Conservation (phyloP, 768 basidiomycete species). For the Boletellus sp. region DNA sequence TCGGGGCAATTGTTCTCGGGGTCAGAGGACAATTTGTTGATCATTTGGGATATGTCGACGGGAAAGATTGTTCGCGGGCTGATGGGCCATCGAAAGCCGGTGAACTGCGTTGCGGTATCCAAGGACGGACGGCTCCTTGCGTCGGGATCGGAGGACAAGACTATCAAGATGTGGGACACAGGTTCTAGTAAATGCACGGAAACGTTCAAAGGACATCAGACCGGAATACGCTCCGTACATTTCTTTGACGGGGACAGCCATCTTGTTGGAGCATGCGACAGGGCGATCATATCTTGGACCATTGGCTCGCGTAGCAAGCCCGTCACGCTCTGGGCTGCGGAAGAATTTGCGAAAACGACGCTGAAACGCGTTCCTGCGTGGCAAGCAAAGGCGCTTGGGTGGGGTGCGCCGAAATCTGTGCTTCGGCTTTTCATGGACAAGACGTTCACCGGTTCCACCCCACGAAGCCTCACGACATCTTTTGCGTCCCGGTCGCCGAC, state of each 20-base stretch:
- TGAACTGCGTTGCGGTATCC: not conserved
- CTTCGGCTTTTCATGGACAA: not conserved
- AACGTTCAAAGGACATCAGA: constrained; percentile 13
- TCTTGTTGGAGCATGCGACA: constrained; percentile 9
- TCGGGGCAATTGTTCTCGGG: constrained; percentile 21
- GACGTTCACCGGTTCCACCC: not conserved
- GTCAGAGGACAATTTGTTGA: constrained; percentile 19
- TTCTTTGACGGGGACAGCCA: constrained; percentile 12
- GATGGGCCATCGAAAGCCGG: constrained; percentile 14
- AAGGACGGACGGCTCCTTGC: constrained; percentile 6
- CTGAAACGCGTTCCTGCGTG: constrained; percentile 1
- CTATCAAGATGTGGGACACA: constrained; percentile 23
- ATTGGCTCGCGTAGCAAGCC: constrained; percentile 4
- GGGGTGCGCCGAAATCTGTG: constrained; percentile 1
- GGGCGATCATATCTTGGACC: constrained; percentile 7
- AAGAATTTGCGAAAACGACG: not conserved
- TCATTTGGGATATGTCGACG: constrained; percentile 20
- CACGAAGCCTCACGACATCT: not conserved
- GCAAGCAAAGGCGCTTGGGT: constrained; percentile 5
- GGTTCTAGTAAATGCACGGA: constrained; percentile 11
- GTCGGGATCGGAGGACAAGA: constrained; percentile 25
- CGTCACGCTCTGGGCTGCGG: constrained; percentile 5
- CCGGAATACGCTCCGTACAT: constrained; percentile 11
- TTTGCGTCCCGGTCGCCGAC: constrained; percentile 5
- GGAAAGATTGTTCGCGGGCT: constrained; percentile 15